Conservation (phyloP, 371 early-diverging fungal genomes). For the Apophysomyces variabilis region DNA sequence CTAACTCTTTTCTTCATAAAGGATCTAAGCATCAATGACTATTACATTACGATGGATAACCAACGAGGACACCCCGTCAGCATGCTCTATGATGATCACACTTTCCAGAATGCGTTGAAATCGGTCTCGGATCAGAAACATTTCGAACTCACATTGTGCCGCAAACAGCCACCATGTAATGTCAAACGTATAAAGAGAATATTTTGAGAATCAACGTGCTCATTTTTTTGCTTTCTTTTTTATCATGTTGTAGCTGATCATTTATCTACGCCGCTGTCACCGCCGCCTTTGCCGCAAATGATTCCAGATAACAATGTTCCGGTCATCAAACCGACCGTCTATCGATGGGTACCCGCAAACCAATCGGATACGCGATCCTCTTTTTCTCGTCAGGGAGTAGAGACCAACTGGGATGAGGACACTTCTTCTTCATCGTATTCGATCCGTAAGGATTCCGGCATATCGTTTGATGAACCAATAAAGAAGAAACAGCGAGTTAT, state of each 20-base stretch:
- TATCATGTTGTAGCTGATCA: conserved; percentile 8
- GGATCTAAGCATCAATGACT: conserved; percentile 37
- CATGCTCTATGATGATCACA: conserved; percentile 35
- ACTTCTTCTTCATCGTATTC: conserved; percentile 13
- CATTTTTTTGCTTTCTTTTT: background rate
- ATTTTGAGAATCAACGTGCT: background rate
- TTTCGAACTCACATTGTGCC: conserved; percentile 37
- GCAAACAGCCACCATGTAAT: conserved; percentile 25
- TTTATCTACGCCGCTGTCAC: conserved; percentile 13
- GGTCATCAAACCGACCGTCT: conserved; percentile 48
- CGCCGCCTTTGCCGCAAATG: conserved; percentile 14
- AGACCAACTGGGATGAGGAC: conserved; percentile 13
- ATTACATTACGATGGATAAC: conserved; percentile 27
- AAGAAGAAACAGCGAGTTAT: conserved; percentile 42
- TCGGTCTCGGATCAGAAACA: conserved; percentile 28
- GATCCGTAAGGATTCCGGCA: conserved; percentile 43
- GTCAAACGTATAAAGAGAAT: background rate
- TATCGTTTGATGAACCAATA: conserved; percentile 33
- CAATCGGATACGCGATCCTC: conserved; percentile 13
- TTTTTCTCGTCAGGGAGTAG: conserved; percentile 7
- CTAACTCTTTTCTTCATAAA: conserved; percentile 5
- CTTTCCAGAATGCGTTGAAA: conserved; percentile 33
- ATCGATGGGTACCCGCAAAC: conserved; percentile 38
- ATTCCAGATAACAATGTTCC: conserved; percentile 30
- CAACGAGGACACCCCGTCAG: conserved; percentile 12